Evolutionary conservation across 108 stramenopile genomes (phyloP).

Genomic region (Phaeodactylum tricornutum): DNA sequence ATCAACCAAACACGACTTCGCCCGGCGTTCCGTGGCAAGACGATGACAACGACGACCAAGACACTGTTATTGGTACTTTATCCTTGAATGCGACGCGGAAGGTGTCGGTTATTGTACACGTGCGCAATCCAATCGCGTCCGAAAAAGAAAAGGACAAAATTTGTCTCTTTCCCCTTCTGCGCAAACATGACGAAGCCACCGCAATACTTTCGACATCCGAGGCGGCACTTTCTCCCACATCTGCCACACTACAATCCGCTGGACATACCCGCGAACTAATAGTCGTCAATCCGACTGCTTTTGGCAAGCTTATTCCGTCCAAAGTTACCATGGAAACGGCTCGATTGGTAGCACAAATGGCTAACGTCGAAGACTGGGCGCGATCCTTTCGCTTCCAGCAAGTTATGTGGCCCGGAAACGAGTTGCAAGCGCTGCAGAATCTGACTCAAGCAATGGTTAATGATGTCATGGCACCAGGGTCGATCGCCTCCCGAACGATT

Average conservation of each 20-base stretch:
- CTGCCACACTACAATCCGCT: too few species aligned
- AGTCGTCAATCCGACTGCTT: slow-evolving; percentile 69
- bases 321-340: slow-evolving; percentile 68
- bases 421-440: slow-evolving; percentile 7
- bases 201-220: too few species aligned
- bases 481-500: not conserved
- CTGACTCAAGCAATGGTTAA: slow-evolving; percentile 22
- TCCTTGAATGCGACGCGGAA: not conserved
- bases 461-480: slow-evolving; percentile 14
- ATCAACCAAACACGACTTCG: too few species aligned
- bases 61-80: too few species aligned
- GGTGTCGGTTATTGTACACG: slow-evolving; percentile 1
- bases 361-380: slow-evolving; percentile 44
- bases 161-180: not conserved
- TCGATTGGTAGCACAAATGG: slow-evolving; percentile 52
- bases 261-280: slow-evolving; percentile 31
- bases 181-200: too few species aligned
- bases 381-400: slow-evolving; percentile 36
- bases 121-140: not conserved
- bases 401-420: slow-evolving; percentile 34
- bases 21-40: too few species aligned
- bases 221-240: too few species aligned
- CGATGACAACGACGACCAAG: too few species aligned
- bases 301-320: slow-evolving; percentile 44
- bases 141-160: not conserved